These are phyloP conservation scores for Chrysoporthe deuterocubensis DNA, from an alignment of 2,329 filamentous ascomycete species.

Conservation along the genomic window DNA sequence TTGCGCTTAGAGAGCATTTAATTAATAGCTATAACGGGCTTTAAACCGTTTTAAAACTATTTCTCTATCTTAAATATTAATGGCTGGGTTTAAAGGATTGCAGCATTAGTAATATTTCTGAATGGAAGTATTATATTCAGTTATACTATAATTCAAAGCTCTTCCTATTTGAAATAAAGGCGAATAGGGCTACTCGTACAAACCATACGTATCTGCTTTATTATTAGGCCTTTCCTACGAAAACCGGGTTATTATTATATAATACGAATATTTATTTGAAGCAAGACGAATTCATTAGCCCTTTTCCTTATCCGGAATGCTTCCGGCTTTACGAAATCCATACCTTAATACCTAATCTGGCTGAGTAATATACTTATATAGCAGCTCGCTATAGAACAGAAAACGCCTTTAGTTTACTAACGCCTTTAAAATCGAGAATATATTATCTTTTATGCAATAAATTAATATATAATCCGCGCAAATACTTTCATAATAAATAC, in stretches of 20 bases:
- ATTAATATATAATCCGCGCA: not conserved
- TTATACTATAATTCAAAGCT: constrained; percentile 3
- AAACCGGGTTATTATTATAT: not conserved
- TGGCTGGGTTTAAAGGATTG: constrained; percentile 7
- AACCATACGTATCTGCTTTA: not conserved
- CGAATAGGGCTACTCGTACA: not conserved
- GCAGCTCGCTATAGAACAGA: constrained; percentile 3
- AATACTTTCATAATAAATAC: not conserved
- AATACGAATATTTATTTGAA: constrained; percentile 10
- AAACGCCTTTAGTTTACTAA: constrained; percentile 1
- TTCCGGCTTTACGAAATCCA: not conserved
- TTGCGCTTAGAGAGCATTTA: constrained; percentile 6
- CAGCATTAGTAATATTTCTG: not conserved
- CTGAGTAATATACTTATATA: too few relatives aligned
- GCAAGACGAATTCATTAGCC: not conserved
- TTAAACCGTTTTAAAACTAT: not conserved
- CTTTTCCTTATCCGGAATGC: constrained; percentile 7
- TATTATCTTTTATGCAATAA: constrained; percentile 9
- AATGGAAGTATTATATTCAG: constrained; percentile 8
- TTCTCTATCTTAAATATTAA: not conserved
- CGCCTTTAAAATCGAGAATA: not conserved
- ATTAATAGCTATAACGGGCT: not conserved
- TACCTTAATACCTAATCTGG: not conserved
- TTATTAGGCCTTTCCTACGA: not conserved
- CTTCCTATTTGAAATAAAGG: not conserved